Evolutionary conservation across 139 green algal species (phyloP).

Genomic region (Picochlorum sp.): DNA sequence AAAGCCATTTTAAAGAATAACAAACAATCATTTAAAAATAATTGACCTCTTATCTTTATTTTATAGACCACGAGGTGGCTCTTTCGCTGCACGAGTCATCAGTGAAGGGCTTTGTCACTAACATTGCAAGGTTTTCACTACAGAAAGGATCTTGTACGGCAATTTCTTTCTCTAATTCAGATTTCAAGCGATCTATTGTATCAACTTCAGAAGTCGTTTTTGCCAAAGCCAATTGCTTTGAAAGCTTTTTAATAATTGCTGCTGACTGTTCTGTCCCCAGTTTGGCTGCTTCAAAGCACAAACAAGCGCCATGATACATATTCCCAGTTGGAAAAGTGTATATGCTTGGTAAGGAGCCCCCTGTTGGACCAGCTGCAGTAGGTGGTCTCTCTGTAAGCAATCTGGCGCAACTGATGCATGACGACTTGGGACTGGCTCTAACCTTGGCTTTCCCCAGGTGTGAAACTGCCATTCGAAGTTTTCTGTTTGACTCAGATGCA

Average conservation of each 20-base stretch:
- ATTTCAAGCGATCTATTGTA: slow-evolving; percentile 22
- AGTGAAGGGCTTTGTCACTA: slow-evolving; percentile 31
- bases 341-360: slow-evolving; percentile 52
- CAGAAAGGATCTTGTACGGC: slow-evolving; percentile 56
- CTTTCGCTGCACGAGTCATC: neutral
- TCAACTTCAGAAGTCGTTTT: neutral
- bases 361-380: slow-evolving; percentile 20
- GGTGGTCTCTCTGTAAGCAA: slow-evolving; percentile 35
- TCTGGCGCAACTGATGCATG: slow-evolving; percentile 51
- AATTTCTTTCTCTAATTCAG: slow-evolving; percentile 42
- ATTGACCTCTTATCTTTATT: neutral
- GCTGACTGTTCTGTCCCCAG: slow-evolving; percentile 2
- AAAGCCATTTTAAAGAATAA: too few relatives aligned
- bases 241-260: neutral
- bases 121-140: slow-evolving; percentile 44
- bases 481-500: slow-evolving; percentile 59
- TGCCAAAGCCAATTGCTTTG: too few relatives aligned
- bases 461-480: neutral
- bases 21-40: too few relatives aligned
- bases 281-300: slow-evolving; percentile 37
- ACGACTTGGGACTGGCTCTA: slow-evolving; percentile 37
- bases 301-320: slow-evolving; percentile 57
- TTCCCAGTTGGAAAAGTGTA: slow-evolving; percentile 72
- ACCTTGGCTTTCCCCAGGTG: slow-evolving; percentile 12
- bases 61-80: neutral